Base-by-base conservation (phyloP, 495 filamentous ascomycete genomes). In the Clavariopsis aquatica region DNA sequence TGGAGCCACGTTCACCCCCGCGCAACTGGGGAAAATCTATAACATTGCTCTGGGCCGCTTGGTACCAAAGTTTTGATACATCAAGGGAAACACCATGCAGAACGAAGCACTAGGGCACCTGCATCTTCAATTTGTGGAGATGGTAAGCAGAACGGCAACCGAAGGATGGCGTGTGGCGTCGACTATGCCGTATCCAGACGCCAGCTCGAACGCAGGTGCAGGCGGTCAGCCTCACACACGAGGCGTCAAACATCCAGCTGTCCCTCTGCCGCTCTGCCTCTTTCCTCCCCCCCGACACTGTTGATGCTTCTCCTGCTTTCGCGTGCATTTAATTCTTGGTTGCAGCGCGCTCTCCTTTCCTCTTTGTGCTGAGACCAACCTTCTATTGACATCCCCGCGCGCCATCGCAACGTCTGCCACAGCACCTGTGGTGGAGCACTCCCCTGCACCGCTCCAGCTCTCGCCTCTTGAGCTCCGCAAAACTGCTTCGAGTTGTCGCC, bases 141-240 rank as follows among this genome's bases (percentile, higher is more conserved):
- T 15, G 5, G 7, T 51, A 7, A 51, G 47, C 20, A 51, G 19
- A 24, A 28, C 6, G 2, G 26, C 19, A 17, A 15, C 12, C 47
- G 19, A 51, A 51, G 47, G 20, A 28, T 51, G 22, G 22, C 19
- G 26, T 51, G 47, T 24, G 26, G 20, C 26, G 47, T 6, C 47
- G 7, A 51, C 38, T 17, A 43, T 43, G 12, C 38, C 38, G 4
- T 17, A 15, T 43, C 38, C 38, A 43, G 38, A 43, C 38, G 13
- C n/a, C 31, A 36, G 13, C 6, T 36, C 13, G 31, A 36, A 6
- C 15, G 38, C 12, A 9, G 12, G 8, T 43, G 31, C 34, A 27
- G 47, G 43, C 57, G 22, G 36, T 60, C 57, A 60, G 57, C 58
- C 58, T 61, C 58, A 61, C 58, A 51, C 58, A 61, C 34, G 22